Percentiles rank a stretch among this genome's conserved stretches.
Evolutionary conservation across 2,329 filamentous ascomycete genomes (phyloP).

Genomic region (Alternaria longipes): DNA sequence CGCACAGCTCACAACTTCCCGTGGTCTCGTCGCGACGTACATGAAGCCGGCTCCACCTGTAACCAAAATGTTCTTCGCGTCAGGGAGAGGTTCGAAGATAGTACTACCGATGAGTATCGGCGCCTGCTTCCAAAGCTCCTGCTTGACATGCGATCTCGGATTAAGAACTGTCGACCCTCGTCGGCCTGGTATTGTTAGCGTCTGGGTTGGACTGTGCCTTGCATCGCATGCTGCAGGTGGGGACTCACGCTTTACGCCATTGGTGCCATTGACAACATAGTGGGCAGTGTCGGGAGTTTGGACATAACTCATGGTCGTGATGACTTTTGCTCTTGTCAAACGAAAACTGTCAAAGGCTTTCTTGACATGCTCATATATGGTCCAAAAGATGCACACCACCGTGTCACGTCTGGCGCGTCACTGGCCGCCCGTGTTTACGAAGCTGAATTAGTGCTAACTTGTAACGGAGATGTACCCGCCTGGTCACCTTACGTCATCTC

Average conservation of each 20-base stretch:
- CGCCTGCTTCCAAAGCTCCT: conserved; percentile 75
- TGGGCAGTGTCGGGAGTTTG: conserved; percentile 34
- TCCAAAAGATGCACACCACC: neutral
- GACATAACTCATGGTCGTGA: conserved; percentile 37
- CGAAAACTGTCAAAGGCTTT: neutral
- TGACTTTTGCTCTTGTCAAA: neutral
- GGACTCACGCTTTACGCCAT: conserved; percentile 42
- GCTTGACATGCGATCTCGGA: conserved; percentile 58
- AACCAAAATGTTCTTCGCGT: conserved; percentile 82
- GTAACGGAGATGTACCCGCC: conserved; percentile 14
- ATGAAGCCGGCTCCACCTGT: conserved; percentile 88
- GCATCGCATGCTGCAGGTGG: conserved; percentile 8
- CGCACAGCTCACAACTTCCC: conserved; percentile 12
- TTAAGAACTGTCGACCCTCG: conserved; percentile 53
- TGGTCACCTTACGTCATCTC: conserved; percentile 15
- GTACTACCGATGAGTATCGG: conserved; percentile 75
- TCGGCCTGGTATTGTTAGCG: conserved; percentile 33
- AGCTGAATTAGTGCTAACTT: conserved; percentile 2
- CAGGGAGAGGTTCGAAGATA: conserved; percentile 72
- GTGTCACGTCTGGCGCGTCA: conserved; percentile 6
- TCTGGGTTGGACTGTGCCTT: conserved; percentile 15
- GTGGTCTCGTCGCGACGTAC: conserved; percentile 59
- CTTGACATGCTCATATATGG: conserved; percentile 10
- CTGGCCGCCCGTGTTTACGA: conserved; percentile 3
- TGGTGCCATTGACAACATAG: conserved; percentile 19